These are phyloP conservation scores for Capsicum rhomboideum DNA, from an alignment of 257 asterid genomes.

Conservation along the genomic window DNA sequence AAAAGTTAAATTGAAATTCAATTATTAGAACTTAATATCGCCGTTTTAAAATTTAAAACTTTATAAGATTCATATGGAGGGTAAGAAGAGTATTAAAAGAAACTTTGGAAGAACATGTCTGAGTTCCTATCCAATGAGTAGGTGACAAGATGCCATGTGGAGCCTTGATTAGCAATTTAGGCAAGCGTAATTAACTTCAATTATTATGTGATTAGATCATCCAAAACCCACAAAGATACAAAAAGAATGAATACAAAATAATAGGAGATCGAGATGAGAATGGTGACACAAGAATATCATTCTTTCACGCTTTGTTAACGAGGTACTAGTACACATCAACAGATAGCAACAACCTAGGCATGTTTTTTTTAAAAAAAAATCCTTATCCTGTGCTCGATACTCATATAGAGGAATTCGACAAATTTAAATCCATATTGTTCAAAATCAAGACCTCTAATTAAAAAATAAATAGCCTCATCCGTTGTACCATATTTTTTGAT, in stretches of 20 bases:
- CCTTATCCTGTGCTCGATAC: too few relatives aligned
- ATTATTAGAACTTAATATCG: too few relatives aligned
- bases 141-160: background rate
- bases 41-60: too few relatives aligned
- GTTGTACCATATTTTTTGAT: too few relatives aligned
- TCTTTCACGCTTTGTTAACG: background rate
- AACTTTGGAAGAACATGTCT: background rate
- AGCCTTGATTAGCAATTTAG: background rate
- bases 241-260: background rate
- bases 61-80: too few relatives aligned
- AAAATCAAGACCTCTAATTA: too few relatives aligned
- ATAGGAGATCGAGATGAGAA: background rate
- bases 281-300: background rate
- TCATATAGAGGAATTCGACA: too few relatives aligned
- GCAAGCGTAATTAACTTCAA: background rate
- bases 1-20: too few relatives aligned
- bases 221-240: background rate
- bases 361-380: too few relatives aligned
- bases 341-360: background rate
- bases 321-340: background rate
- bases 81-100: background rate
- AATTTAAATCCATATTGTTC: too few relatives aligned
- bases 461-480: too few relatives aligned
- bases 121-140: background rate
- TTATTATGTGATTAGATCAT: background rate